Evolutionary conservation across 805 yeast species (phyloP).

Genomic region (Tetrapisispora arboricola): DNA sequence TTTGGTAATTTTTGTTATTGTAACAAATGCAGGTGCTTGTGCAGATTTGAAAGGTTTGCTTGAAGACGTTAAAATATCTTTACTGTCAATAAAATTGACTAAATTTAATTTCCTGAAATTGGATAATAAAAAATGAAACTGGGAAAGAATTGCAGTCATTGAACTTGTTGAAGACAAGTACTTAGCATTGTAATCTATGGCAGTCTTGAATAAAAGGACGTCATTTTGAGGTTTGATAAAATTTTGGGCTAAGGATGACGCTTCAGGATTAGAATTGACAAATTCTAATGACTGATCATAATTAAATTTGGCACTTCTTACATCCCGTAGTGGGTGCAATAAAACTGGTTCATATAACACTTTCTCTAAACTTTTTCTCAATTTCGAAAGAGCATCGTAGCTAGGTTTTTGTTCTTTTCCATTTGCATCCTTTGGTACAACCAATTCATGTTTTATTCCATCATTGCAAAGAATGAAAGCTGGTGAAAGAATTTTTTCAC

Average conservation of each 20-base stretch:
- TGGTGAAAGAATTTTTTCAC: not conserved
- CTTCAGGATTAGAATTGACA: conserved; percentile 44
- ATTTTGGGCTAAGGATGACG: not conserved
- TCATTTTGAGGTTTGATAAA: conserved; percentile 38
- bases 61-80: conserved; percentile 31
- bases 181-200: conserved; percentile 24
- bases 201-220: conserved; percentile 37
- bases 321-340: conserved; percentile 67
- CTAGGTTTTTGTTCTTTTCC: not conserved
- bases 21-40: conserved; percentile 43
- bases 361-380: conserved; percentile 58
- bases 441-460: not conserved
- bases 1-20: conserved; percentile 35
- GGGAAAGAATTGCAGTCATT: conserved; percentile 65
- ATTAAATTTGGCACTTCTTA: conserved; percentile 63
- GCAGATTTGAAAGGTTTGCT: conserved; percentile 37
- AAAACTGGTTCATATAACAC: conserved; percentile 68
- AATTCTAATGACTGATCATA: conserved; percentile 50
- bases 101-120: conserved; percentile 47
- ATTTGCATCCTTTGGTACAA: not conserved
- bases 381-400: conserved; percentile 33
- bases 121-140: conserved; percentile 62
- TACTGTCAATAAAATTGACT: conserved; percentile 31
- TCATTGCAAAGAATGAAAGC: not conserved
- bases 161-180: conserved; percentile 82